Evolutionary conservation across 176 grass and related monocot genomes (phyloP), one percentile per base, ranked within the genome.

Genomic region (Cocos nucifera): DNA sequence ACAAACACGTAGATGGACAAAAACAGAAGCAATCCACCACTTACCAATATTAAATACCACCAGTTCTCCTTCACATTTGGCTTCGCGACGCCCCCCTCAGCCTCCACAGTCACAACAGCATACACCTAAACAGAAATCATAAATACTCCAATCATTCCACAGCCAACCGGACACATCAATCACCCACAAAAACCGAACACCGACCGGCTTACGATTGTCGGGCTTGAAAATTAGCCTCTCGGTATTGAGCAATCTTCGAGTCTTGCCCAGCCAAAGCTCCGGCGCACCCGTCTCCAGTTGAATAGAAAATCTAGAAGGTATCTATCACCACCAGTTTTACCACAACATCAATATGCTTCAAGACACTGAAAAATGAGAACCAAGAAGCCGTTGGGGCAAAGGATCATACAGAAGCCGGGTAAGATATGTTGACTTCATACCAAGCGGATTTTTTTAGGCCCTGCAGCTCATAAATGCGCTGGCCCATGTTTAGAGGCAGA

Each of bases 351-450:
- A 12, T 44, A 44, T 44, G 2, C 9, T 44, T 44, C 9, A 44
- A 44, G 10, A 44, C 35, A 44, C 10, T 14, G 35, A 44, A 44
- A 44, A 12, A 14, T 44, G 35, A 44, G 35, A 44, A 44, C 35
- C 22, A 35, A 53, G 21, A 64, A 53, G 5, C 53, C 50, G 48
- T 14, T 62, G 59, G 17, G 70, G 24, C 15, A 85, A 79, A 32
- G 26, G 79, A 61, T 70, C 85, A 62, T 89, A 92, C 93, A 17
- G 84, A 89, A 63, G 88, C 76, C 39, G 84, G 93, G 63, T 98
- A 92, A 54, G 93, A 98, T 70, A 98, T 98, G 88, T 92, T 92
- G 84, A 92, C 76, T 83, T 98, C 93, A 68, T 89, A 98, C 76
- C 81, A 92, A 50, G 51, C 59, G 4, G 82, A 77, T 57, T 73